A percentile compares a stretch with the other conserved stretches of the same genome.
Evolutionary conservation across 2,329 filamentous ascomycete species (phyloP).

Genomic region (Cryphonectria japonica): DNA sequence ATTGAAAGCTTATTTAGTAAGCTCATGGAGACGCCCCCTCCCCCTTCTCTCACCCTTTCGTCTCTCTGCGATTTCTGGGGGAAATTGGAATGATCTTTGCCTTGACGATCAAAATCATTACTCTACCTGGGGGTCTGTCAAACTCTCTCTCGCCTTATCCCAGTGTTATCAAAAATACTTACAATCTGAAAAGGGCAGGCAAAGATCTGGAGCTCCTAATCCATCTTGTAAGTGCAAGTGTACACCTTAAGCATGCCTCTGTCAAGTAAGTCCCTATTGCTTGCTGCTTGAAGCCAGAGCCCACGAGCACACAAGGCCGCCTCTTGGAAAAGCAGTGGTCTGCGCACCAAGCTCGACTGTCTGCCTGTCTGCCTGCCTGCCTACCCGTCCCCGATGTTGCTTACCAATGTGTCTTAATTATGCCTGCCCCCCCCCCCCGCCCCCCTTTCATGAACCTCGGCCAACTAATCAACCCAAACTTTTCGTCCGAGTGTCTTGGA

Average conservation of each 20-base stretch:
- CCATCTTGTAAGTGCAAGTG: background rate
- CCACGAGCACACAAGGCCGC: background rate
- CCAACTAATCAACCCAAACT: background rate
- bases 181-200: background rate
- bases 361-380: background rate
- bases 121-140: background rate
- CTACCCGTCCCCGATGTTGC: background rate
- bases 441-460: background rate
- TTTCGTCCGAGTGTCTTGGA: background rate
- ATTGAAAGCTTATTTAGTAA: conserved; percentile 8
- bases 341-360: background rate
- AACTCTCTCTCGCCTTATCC: background rate
- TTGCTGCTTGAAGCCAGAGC: background rate
- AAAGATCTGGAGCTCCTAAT: background rate
- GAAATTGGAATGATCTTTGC: background rate
- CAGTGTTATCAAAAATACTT: background rate
- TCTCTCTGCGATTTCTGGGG: background rate
- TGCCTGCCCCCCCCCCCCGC: background rate
- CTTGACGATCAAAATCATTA: background rate
- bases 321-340: background rate
- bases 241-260: background rate
- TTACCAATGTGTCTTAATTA: background rate
- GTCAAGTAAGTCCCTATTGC: background rate
- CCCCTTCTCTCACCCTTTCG: background rate
- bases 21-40: background rate